Evolutionary conservation across 139 green algal genomes (phyloP).

Genomic region (Auxenochlorella protothecoides): DNA sequence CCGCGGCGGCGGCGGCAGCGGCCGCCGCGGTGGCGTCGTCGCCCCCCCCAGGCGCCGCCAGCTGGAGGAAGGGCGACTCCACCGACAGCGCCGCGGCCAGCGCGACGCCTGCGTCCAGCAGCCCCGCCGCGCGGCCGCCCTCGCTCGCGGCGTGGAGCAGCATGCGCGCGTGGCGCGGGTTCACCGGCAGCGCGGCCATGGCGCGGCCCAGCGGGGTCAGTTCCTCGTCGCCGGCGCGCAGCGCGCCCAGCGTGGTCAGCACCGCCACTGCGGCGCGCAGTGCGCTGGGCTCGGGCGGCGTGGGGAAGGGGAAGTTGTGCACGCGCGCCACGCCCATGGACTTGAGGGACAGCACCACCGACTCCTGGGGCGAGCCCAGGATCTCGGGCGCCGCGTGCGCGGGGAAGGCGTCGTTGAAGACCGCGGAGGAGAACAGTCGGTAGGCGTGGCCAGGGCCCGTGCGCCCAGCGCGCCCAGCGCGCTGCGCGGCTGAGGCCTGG

Average conservation of each 20-base stretch:
- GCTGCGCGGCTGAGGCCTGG: constrained; percentile 76
- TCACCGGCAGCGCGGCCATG: constrained; percentile 82
- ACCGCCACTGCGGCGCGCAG: constrained; percentile 45
- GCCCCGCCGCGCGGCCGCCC: not conserved
- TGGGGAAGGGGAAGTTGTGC: constrained; percentile 87
- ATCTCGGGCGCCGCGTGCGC: constrained; percentile 77
- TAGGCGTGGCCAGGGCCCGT: constrained; percentile 92
- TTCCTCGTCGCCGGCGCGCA: constrained; percentile 23
- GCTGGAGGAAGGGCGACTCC: constrained; percentile 75
- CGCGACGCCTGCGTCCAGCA: constrained; percentile 61
- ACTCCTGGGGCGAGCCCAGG: constrained; percentile 70
- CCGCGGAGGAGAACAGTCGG: constrained; percentile 77
- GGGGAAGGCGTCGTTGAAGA: constrained; percentile 82
- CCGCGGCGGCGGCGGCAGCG: constrained; percentile 5
- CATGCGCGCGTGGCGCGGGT: constrained; percentile 79
- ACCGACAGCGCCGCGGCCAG: constrained; percentile 74
- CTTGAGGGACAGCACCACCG: constrained; percentile 84
- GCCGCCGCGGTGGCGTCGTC: not conserved
- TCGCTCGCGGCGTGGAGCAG: constrained; percentile 57
- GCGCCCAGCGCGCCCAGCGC: constrained; percentile 81
- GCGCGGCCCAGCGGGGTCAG: constrained; percentile 60
- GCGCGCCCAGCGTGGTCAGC: constrained; percentile 55
- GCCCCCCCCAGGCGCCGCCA: constrained; percentile 18
- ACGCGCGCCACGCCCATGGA: constrained; percentile 87
- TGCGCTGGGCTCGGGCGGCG: constrained; percentile 48